Base-by-base conservation (phyloP, 805 yeast genomes). In the Yarrowia phangngaensis region DNA sequence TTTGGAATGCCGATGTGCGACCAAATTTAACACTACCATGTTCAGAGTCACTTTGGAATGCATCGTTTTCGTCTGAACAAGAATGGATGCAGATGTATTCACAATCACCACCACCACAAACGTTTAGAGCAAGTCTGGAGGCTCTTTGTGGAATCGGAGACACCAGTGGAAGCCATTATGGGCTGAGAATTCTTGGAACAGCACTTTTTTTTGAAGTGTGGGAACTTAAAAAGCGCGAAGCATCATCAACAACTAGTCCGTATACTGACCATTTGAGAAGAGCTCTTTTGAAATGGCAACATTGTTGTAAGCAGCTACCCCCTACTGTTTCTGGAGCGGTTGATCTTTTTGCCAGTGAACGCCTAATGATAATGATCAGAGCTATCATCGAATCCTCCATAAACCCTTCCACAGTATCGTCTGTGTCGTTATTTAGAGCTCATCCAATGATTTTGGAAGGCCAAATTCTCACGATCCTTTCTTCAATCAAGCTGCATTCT, bases 41-140 rank as follows among this genome's bases (percentile, higher is more conserved):
- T 50, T 56, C 61, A 5, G 68, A 64, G 50, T 45, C 46, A 5
- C 52, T 58, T 11, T 64, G 68, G 68, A 57, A 56, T 47, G 51
- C 60, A 14, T 33, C 57, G 4, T 56, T 58, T 15, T 27, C 23
- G 27, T 28, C 43, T 14, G 59, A 57, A 32, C 51, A 51, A 5
- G 59, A 53, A 24, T 59, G 64, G 63, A 23, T 48, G 13, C 48
- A 52, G 23, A 38, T 27, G 6, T 31, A 51, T 12, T 31, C 30
- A 26, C 30, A 29, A n/a, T 24, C 50, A 22, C 50, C 51, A 12
- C 31, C 51, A 17, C 51, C 51, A 8, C 24, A 40, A 24, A 20
- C 54, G n/a, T 58, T 58, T 47, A 43, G 54, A 8, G 50, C 46
- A 12, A 58, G 55, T 16, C 30, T 56, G 20, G 54, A 53, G 13